Percentiles rank a stretch among this genome's conserved stretches.
Evolutionary conservation across 1,139 yeast species (phyloP).

Genomic region (Meyerozyma carpophila): DNA sequence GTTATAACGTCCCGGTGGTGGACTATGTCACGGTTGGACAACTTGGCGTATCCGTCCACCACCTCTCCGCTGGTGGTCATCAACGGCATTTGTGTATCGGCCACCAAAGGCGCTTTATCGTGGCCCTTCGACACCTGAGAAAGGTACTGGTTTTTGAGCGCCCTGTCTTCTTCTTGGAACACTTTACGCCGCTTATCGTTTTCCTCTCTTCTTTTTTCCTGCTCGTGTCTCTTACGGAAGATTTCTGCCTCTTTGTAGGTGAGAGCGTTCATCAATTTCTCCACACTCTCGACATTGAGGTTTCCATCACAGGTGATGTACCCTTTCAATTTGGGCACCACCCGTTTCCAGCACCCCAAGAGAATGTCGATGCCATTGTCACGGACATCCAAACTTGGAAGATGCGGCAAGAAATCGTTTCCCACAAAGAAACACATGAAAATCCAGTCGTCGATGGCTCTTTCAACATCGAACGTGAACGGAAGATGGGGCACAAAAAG

Average conservation of each 20-base stretch:
- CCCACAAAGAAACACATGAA: constrained; percentile 99
- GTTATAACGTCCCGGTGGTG: constrained; percentile 62
- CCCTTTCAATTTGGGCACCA: constrained; percentile 61
- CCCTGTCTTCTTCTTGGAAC: constrained; percentile 37
- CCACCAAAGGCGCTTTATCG: constrained; percentile 71
- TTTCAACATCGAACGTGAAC: constrained; percentile 79
- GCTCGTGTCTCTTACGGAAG: constrained; percentile 62
- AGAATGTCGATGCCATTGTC: constrained; percentile 87
- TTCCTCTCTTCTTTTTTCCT: constrained; percentile 62
- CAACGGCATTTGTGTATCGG: constrained; percentile 71
- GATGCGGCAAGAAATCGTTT: constrained; percentile 95
- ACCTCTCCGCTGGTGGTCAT: constrained; percentile 65
- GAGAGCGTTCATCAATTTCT: constrained; percentile 57
- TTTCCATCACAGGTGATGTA: constrained; percentile 89
- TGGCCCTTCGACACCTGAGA: constrained; percentile 52
- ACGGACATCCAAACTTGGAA: constrained; percentile 91
- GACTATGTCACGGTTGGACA: constrained; percentile 71
- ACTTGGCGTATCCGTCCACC: constrained; percentile 58
- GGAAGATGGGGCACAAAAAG: constrained; percentile 64
- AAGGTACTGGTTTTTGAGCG: constrained; percentile 28
- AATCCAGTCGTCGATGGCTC: constrained; percentile 98
- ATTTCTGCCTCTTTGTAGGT: constrained; percentile 78
- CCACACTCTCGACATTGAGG: constrained; percentile 72
- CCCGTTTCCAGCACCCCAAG: constrained; percentile 76
- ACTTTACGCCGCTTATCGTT: constrained; percentile 50